phyloP scores from a whole-genome alignment of 768 basidiomycete species.

The Solioccasus polychromus region DNA sequence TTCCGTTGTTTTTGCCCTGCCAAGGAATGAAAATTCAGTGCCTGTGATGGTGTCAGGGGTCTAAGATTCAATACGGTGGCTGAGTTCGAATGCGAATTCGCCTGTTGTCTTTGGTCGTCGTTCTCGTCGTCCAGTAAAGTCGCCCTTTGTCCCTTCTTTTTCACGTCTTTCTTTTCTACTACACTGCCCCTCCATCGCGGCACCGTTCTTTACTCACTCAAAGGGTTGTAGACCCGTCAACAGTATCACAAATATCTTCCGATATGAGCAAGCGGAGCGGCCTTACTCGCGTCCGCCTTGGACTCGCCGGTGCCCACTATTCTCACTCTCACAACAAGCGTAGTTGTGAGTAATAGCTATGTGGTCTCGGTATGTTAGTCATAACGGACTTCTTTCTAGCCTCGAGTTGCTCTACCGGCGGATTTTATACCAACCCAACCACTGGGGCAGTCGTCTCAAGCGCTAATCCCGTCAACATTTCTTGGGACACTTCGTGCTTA shows the following conservation, averaged over 20 bases:
- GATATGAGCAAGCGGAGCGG: constrained; percentile 31
- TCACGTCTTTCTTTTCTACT: constrained; percentile 15
- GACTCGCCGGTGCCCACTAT: constrained; percentile 20
- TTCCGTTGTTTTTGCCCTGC: constrained; percentile 2
- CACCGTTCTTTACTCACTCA: constrained; percentile 24
- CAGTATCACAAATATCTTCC: constrained; percentile 2
- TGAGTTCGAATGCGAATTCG: constrained; percentile 25
- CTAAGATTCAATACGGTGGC: constrained; percentile 1
- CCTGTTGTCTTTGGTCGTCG: constrained; percentile 6
- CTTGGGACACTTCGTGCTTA: constrained; percentile 67
- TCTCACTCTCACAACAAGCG: constrained; percentile 23
- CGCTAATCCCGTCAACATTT: constrained; percentile 48
- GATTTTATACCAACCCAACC: constrained; percentile 59
- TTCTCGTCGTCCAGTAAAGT: constrained; percentile 2
- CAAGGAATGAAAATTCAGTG: not conserved
- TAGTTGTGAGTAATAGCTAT: constrained; percentile 13
- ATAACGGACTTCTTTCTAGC: constrained; percentile 27
- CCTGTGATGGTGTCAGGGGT: constrained; percentile 14
- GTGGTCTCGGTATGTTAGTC: not conserved
- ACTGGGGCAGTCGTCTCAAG: constrained; percentile 46
- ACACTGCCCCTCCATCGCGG: constrained; percentile 27
- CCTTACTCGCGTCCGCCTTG: constrained; percentile 23
- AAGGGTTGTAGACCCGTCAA: too few relatives aligned
- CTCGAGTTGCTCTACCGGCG: constrained; percentile 56
- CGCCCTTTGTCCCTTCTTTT: constrained; percentile 13